These are phyloP conservation scores for Phytopythium mirpurense DNA, from an alignment of 352 stramenopile genomes.

Conservation along the genomic window DNA sequence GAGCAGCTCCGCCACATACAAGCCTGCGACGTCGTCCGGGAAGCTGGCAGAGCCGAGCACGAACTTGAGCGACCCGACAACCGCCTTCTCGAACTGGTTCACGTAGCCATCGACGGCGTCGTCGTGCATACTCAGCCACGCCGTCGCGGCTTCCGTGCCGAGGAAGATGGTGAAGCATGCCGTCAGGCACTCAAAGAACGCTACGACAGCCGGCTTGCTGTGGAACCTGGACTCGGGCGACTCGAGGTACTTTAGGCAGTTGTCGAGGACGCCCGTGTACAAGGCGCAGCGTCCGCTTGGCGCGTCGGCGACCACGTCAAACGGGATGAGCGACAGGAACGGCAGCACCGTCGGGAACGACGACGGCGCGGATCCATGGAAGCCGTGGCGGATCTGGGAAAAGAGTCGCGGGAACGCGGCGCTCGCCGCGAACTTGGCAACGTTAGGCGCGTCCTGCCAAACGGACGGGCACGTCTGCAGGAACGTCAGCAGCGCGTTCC, in stretches of 20 bases:
- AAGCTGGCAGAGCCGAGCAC: constrained; percentile 36
- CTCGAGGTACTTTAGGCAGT: constrained; percentile 66
- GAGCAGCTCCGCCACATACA: constrained; percentile 39
- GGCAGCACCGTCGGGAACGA: constrained; percentile 72
- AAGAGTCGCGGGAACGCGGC: constrained; percentile 64
- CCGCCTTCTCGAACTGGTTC: constrained; percentile 58
- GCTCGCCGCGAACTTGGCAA: constrained; percentile 58
- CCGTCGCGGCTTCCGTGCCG: constrained; percentile 22
- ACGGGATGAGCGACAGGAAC: constrained; percentile 66
- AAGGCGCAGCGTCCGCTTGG: constrained; percentile 33
- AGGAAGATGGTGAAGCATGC: constrained; percentile 69
- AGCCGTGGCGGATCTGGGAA: constrained; percentile 69
- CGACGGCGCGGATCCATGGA: constrained; percentile 59
- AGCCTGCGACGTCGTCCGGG: constrained; percentile 21
- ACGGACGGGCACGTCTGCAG: constrained; percentile 44
- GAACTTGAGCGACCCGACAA: constrained; percentile 32
- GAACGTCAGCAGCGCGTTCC: constrained; percentile 71
- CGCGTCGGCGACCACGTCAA: constrained; percentile 44
- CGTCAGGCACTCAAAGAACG: constrained; percentile 71
- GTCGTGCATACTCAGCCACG: constrained; percentile 24
- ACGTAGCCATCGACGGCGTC: constrained; percentile 34
- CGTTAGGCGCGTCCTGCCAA: constrained; percentile 32
- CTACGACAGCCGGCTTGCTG: constrained; percentile 46
- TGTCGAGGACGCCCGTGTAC: constrained; percentile 60
- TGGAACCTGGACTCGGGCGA: constrained; percentile 47